A percentile compares a stretch with the other conserved stretches of the same genome.
Conservation (phyloP, 257 asterid genomes). For the Knoxia roxburghii region DNA sequence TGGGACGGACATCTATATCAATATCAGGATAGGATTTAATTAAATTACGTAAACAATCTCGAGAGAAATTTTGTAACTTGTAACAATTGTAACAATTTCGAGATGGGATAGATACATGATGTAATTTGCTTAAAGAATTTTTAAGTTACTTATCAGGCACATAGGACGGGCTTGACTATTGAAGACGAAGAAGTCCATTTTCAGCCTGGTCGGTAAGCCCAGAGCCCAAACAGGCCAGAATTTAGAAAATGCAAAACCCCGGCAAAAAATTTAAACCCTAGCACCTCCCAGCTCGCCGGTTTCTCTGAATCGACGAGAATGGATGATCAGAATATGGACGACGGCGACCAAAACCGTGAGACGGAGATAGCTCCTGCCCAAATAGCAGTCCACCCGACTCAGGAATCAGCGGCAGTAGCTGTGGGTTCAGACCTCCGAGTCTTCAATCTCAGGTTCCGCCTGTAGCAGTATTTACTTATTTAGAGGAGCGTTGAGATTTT, state of each 20-base stretch:
- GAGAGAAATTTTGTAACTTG: too few relatives aligned
- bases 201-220: neutral
- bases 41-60: too few relatives aligned
- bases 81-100: too few relatives aligned
- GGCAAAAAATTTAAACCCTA: conserved; percentile 12
- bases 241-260: neutral
- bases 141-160: too few relatives aligned
- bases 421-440: conserved; percentile 75
- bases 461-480: neutral
- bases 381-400: conserved; percentile 66
- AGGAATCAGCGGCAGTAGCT: conserved; percentile 50
- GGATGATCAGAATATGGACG: conserved; percentile 62
- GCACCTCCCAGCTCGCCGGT: conserved; percentile 4
- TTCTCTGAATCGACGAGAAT: conserved; percentile 17
- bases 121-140: too few relatives aligned
- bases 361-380: conserved; percentile 78
- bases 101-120: too few relatives aligned
- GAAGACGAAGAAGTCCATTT: too few relatives aligned
- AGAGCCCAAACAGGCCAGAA: neutral
- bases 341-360: conserved; percentile 53
- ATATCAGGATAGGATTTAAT: too few relatives aligned
- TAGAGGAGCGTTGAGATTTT: neutral
- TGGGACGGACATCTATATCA: too few relatives aligned
- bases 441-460: conserved; percentile 56
- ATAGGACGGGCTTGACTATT: too few relatives aligned